Base-by-base conservation (phyloP, 305 asterid species). In the Rubia balearica region DNA sequence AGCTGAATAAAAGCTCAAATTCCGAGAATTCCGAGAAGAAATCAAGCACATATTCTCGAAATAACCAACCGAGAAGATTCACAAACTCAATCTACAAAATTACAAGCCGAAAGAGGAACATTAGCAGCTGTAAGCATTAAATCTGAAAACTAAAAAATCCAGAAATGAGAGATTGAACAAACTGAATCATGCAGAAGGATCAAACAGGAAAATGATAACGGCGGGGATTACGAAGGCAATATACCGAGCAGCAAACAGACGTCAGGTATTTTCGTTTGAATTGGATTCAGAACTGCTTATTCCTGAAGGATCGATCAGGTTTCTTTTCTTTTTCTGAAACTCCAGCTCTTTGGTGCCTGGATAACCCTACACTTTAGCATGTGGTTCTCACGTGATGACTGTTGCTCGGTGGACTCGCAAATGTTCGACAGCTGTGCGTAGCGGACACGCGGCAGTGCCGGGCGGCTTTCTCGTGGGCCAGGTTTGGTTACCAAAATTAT, bases 271-370 rank as follows among this genome's bases (percentile, higher is more conserved):
- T 51, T 17, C 57, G 57, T 51, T 16, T 4, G 57, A 51, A 17
- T 51, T 51, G 40, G 27, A 14, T 59, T 8, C 43, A 36, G 6
- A 74, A 5, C n/a, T 24, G 12, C 69, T 1, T 17, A 9, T 27
- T 74, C 59, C 67, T 9, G 41, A 24, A 43, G 65, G 13, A 65
- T 73, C 60, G 67, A 66, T 59, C 76, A n/a, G 33, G 1, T 38
- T 22, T n/a, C 19, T 19, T 51, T 21, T 12, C 16, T 19, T 51
- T 6, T 33, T 2, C 6, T 2, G 24, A 49, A 14, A 4, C 48
- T 62, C 74, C 24, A 61, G 38, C 49, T 40, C 12, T 3, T 7
- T 17, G 16, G 27, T 70, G 55, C 22, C 30, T 8, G 59, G 67
- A 67, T 27, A 65, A 43, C 53, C 56, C 69, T 19, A 48, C 56